These are phyloP conservation scores for Furcasterigmium sp. DNA, from an alignment of 2,329 filamentous ascomycete species.

Conservation along the genomic window DNA sequence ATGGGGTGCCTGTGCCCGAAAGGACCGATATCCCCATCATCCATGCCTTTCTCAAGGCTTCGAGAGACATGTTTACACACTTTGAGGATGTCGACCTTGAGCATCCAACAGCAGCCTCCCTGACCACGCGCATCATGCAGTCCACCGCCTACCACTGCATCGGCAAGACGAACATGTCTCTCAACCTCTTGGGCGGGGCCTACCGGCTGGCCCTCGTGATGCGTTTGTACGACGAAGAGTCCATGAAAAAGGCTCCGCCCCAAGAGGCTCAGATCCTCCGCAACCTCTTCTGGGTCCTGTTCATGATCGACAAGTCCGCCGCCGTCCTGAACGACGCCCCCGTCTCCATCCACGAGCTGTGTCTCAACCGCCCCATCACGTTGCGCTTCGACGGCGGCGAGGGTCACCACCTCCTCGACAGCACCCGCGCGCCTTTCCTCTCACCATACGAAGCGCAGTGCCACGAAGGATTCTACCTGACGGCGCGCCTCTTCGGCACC, in stretches of 20 bases:
- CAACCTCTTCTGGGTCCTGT: slow-evolving; percentile 31
- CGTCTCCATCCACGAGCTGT: slow-evolving; percentile 38
- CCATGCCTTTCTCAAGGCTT: slow-evolving; percentile 30
- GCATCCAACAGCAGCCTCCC: slow-evolving; percentile 33
- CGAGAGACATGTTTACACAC: slow-evolving; percentile 27
- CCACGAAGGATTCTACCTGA: slow-evolving; percentile 1
- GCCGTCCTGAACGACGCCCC: slow-evolving; percentile 33
- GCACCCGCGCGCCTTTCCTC: neutral
- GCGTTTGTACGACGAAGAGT: slow-evolving; percentile 33
- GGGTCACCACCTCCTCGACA: neutral
- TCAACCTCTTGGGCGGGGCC: slow-evolving; percentile 40
- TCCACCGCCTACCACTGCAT: slow-evolving; percentile 38
- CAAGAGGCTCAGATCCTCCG: slow-evolving; percentile 32
- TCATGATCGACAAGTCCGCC: slow-evolving; percentile 33
- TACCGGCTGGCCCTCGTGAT: slow-evolving; percentile 35
- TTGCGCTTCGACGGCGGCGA: slow-evolving; percentile 11
- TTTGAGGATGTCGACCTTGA: slow-evolving; percentile 36
- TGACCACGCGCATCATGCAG: slow-evolving; percentile 38
- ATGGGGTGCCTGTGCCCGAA: slow-evolving; percentile 31
- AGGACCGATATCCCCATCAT: slow-evolving; percentile 25
- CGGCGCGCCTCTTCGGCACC: slow-evolving; percentile 3
- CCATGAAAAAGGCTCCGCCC: slow-evolving; percentile 22
- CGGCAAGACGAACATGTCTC: slow-evolving; percentile 35
- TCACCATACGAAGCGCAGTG: slow-evolving; percentile 2
- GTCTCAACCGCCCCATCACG: slow-evolving; percentile 33